These are phyloP conservation scores for Kwoniella europaea DNA, from an alignment of 768 basidiomycete species.

Conservation along the genomic window DNA sequence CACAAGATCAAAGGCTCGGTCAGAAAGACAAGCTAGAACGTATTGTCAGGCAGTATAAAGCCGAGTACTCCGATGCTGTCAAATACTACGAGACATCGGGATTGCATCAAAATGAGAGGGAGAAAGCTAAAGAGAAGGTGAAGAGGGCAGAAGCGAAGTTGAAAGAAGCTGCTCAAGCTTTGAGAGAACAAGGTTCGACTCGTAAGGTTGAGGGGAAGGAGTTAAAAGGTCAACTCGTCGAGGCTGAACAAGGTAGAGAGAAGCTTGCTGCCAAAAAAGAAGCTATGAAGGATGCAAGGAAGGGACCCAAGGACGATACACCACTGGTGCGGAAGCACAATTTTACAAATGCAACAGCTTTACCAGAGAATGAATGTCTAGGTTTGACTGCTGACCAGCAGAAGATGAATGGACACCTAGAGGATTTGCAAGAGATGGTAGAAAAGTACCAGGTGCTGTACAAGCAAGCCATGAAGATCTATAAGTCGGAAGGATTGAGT, in stretches of 20 bases:
- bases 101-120: neutral
- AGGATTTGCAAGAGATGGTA: neutral
- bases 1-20: neutral
- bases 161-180: slow-evolving; percentile 7
- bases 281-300: neutral
- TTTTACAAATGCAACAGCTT: neutral
- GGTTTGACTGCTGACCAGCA: neutral
- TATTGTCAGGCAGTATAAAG: slow-evolving; percentile 6
- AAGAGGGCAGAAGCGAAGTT: neutral
- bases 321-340: neutral
- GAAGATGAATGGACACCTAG: neutral
- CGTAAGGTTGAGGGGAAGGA: no score
- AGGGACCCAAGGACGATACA: neutral
- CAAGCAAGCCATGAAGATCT: neutral
- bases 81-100: neutral
- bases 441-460: neutral
- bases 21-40: neutral
- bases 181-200: neutral
- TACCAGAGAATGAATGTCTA: neutral
- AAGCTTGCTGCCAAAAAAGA: neutral
- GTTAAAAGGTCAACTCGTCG: neutral
- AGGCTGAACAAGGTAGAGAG: neutral
- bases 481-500: neutral
- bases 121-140: slow-evolving; percentile 7
- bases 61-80: slow-evolving; percentile 6